Conservation (phyloP, 192 early-diverging fungal species). For the Podila horticola region DNA sequence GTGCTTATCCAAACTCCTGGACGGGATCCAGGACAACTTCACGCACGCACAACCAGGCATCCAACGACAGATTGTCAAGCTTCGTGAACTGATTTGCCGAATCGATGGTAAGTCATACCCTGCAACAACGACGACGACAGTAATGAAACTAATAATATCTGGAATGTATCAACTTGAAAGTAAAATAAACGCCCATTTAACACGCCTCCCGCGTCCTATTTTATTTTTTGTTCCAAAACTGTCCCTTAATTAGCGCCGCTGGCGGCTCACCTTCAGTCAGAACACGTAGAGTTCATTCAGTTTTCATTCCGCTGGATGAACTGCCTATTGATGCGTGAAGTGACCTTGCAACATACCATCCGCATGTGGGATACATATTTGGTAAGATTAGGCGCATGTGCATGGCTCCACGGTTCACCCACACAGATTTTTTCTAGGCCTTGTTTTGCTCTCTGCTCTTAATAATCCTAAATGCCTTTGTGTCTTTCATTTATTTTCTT, state of each 20-base stretch:
- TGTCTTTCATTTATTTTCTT: neutral
- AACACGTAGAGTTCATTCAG: slow-evolving; percentile 97
- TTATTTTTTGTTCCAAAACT: no score
- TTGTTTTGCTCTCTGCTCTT: neutral
- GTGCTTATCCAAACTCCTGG: slow-evolving; percentile 95
- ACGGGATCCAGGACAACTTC: slow-evolving; percentile 99
- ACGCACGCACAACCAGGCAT: slow-evolving; percentile 98
- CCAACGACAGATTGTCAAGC: slow-evolving; percentile 85
- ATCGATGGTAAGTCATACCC: slow-evolving; percentile 77
- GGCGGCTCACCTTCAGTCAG: slow-evolving; percentile 81
- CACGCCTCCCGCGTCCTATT: no score
- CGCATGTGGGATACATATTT: slow-evolving; percentile 99
- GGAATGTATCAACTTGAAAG: neutral
- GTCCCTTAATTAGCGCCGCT: slow-evolving; percentile 68
- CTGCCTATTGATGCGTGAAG: slow-evolving; percentile 97
- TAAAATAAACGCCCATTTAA: slow-evolving; percentile 1
- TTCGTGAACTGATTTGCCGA: slow-evolving; percentile 92
- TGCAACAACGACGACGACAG: no score
- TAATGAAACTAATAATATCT: neutral
- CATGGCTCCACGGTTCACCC: no score
- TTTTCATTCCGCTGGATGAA: slow-evolving; percentile 99
- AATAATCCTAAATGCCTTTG: neutral
- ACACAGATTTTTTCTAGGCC: neutral
- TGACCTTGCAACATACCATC: slow-evolving; percentile 86
- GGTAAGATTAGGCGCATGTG: slow-evolving; percentile 49